Evolutionary conservation across 1,139 yeast genomes (phyloP), one percentile per base, ranked within the genome.

Genomic region (Saccharomycopsis hybrid): DNA sequence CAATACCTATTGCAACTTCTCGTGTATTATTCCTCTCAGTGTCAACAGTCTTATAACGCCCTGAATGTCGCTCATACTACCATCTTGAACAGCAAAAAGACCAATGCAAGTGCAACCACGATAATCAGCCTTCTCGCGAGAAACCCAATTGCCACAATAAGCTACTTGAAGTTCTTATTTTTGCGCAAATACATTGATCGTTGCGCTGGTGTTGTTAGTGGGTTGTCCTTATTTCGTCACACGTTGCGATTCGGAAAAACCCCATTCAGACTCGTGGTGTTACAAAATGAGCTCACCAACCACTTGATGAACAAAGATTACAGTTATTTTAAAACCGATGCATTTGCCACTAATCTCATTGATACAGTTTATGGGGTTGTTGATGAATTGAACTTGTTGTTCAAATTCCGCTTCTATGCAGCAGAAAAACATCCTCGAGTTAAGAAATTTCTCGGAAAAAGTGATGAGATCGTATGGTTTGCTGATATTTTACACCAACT

Each of bases 191-290:
- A 41, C 18, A 28, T 50, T n/a, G 53, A 50, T 35, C 32, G 49
- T 7, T 46, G 38, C 13, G 49, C 41, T 7, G 53, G 53, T 2
- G 48, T 48, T 7, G 55, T 47, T n/a, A 36, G 36, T 36, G 53
- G 53, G 3, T 37, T 84, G 44, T 73, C 81, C 4, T 68, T 76
- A 36, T 85, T 80, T 62, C 72, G 94, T 63, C 89, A 82, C 60
- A 73, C 81, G 54, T 66, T 84, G 55, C 71, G 94, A 58, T 82
- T 83, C 56, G 92, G 92, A 42, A 79, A 81, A 50, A 73, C 86
- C 11, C 89, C 89, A 2, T 80, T 82, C 62, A 69, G 84, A 55
- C 47, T 77, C 4, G n/a, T 36, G n/a, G 44, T 25, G 4, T 24
- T 51, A 2, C 32, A 24, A 38, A 28, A 25, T 5, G 3, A 28